These are phyloP conservation scores for Cladochytrium replicatum DNA, from an alignment of 192 early-diverging fungal species.

Conservation along the genomic window DNA sequence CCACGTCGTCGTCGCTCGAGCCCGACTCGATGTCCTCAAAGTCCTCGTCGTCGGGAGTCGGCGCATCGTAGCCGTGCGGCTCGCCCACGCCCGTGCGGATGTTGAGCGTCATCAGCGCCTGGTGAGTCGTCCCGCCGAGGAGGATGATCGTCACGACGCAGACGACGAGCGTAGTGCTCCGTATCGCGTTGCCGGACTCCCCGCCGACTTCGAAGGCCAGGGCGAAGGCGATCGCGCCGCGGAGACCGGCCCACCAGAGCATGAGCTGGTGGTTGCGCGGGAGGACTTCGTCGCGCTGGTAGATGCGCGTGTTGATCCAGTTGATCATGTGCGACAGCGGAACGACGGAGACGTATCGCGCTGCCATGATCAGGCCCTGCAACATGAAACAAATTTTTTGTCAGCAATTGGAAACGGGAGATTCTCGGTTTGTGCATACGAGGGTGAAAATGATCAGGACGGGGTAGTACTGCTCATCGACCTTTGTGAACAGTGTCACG, in stretches of 20 bases:
- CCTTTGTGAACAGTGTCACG: slow-evolving; percentile 78
- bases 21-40: slow-evolving; percentile 11
- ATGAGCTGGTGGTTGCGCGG: slow-evolving; percentile 71
- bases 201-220: slow-evolving; percentile 66
- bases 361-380: slow-evolving; percentile 80
- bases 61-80: slow-evolving; percentile 9
- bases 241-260: slow-evolving; percentile 92
- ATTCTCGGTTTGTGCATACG: slow-evolving; percentile 9
- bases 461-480: slow-evolving; percentile 31
- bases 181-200: slow-evolving; percentile 59
- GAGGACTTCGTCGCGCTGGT: slow-evolving; percentile 20
- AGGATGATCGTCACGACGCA: slow-evolving; percentile 84
- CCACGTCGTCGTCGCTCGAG: slow-evolving; percentile 11
- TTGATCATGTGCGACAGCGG: slow-evolving; percentile 81
- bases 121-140: slow-evolving; percentile 84
- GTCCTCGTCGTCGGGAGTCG: slow-evolving; percentile 15
- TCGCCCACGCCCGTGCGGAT: slow-evolving; percentile 68
- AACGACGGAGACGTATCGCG: slow-evolving; percentile 76
- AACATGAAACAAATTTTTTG: too few relatives aligned
- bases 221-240: slow-evolving; percentile 95
- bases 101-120: slow-evolving; percentile 63
- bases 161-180: slow-evolving; percentile 82
- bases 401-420: neutral
- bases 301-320: slow-evolving; percentile 40
- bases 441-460: slow-evolving; percentile 31